Percentiles rank a stretch among this genome's conserved stretches.
phyloP scores from a whole-genome alignment of 2,329 filamentous ascomycete genomes.

The Monosporascus sp. region DNA sequence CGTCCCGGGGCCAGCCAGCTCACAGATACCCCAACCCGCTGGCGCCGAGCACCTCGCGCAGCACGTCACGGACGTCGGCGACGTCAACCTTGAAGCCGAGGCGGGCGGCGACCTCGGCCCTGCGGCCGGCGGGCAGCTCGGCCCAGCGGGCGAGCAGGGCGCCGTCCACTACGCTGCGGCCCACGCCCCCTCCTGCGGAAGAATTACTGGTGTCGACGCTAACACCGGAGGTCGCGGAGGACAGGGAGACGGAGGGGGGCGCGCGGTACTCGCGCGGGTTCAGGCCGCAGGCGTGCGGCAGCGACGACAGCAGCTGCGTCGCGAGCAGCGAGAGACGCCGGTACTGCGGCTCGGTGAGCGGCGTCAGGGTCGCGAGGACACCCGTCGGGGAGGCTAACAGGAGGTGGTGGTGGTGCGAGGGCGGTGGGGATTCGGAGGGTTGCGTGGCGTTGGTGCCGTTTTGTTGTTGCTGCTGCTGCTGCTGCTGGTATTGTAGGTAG shows the following conservation, averaged over 20 bases:
- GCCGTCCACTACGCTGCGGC: slow-evolving; percentile 71
- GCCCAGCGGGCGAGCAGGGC: slow-evolving; percentile 68
- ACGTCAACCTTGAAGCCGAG: slow-evolving; percentile 60
- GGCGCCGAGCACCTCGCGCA: slow-evolving; percentile 48
- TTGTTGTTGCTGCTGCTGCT: slow-evolving; percentile 14
- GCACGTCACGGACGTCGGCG: slow-evolving; percentile 58
- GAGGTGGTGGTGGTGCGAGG: slow-evolving; percentile 36
- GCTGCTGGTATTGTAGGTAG: slow-evolving; percentile 18
- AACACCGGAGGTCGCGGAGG: neutral
- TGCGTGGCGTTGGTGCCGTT: slow-evolving; percentile 17
- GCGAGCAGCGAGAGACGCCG: slow-evolving; percentile 77
- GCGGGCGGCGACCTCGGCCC: slow-evolving; percentile 67
- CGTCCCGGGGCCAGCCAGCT: neutral
- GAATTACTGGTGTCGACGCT: slow-evolving; percentile 36
- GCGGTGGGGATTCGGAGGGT: slow-evolving; percentile 27
- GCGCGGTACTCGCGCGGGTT: slow-evolving; percentile 77
- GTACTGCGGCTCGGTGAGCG: slow-evolving; percentile 75
- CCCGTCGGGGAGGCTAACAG: slow-evolving; percentile 73
- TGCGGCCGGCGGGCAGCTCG: slow-evolving; percentile 66
- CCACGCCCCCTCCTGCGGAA: slow-evolving; percentile 49
- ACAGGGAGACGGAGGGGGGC: slow-evolving; percentile 19
- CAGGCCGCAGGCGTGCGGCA: slow-evolving; percentile 72
- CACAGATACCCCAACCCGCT: slow-evolving; percentile 47
- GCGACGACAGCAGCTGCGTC: slow-evolving; percentile 69
- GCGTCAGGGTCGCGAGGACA: slow-evolving; percentile 67